phyloP scores from a whole-genome alignment of 106 monocot species.

The Alisma plantagoaquatica region DNA sequence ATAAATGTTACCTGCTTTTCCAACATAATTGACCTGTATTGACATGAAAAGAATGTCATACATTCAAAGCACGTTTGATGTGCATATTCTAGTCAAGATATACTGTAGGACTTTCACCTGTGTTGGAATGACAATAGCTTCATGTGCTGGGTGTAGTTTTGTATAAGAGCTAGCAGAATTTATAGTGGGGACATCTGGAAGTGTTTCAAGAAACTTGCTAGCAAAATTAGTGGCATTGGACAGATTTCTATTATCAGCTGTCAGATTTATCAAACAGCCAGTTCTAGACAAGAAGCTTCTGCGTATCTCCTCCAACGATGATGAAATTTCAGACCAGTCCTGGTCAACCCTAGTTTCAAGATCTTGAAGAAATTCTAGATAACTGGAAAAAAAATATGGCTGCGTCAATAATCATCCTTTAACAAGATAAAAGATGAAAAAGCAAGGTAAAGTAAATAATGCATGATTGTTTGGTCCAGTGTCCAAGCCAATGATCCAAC shows the following conservation, averaged over 20 bases:
- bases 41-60: conserved; percentile 1
- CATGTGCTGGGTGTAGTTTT: conserved; percentile 51
- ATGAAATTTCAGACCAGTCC: conserved; percentile 79
- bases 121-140: conserved; percentile 93
- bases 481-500: no score
- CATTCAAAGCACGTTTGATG: no score
- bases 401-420: no score
- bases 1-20: conserved; percentile 87
- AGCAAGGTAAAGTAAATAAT: no score
- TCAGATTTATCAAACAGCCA: conserved; percentile 88
- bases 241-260: conserved; percentile 74
- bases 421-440: no score
- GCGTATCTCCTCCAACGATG: conserved; percentile 85
- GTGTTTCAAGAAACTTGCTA: conserved; percentile 67
- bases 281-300: conserved; percentile 49
- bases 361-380: conserved; percentile 78
- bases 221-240: conserved; percentile 44
- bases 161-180: conserved; percentile 32
- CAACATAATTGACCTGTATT: conserved; percentile 95
- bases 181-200: conserved; percentile 41
- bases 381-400: conserved; percentile 34
- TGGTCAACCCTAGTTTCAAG: conserved; percentile 87
- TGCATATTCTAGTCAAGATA: no score
- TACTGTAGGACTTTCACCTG: no score
- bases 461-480: no score